Percentiles rank a stretch among this genome's conserved stretches.
Conservation (phyloP, 345 rosid genomes). For the Arabis hirsuta region DNA sequence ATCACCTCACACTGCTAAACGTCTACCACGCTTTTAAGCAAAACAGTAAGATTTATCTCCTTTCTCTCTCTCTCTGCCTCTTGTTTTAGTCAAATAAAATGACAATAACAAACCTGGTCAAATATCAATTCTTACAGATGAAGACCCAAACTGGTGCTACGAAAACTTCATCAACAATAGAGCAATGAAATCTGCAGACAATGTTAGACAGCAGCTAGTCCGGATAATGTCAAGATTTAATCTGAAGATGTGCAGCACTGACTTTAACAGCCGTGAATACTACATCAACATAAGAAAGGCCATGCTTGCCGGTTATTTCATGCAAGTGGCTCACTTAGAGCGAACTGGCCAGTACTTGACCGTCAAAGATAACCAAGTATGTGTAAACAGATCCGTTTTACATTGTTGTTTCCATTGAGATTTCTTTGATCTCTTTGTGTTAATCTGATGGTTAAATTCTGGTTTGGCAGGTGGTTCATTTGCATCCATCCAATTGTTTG, state of each 20-base stretch:
- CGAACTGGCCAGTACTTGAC: conserved; percentile 90
- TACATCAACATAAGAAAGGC: conserved; percentile 94
- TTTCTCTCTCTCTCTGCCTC: background rate
- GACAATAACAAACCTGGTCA: conserved; percentile 1
- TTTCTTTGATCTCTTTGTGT: background rate
- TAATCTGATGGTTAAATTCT: conserved; percentile 5
- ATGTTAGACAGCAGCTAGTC: conserved; percentile 95
- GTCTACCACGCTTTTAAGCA: conserved; percentile 97
- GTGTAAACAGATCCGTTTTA: conserved; percentile 12
- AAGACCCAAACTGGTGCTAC: conserved; percentile 94
- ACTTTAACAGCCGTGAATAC: conserved; percentile 88
- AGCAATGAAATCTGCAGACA: conserved; percentile 88
- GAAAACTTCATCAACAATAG: conserved; percentile 88
- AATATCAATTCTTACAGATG: conserved; percentile 54
- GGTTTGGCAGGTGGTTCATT: conserved; percentile 76
- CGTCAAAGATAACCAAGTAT: conserved; percentile 93
- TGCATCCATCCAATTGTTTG: conserved; percentile 95
- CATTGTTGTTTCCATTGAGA: background rate
- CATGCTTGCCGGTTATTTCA: conserved; percentile 86
- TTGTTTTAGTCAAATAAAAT: background rate
- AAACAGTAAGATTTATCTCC: conserved; percentile 59
- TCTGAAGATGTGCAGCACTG: conserved; percentile 91
- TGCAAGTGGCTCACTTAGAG: conserved; percentile 97
- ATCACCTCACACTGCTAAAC: conserved; percentile 91
- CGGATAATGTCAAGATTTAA: conserved; percentile 89